phyloP scores from a whole-genome alignment of 257 asterid genomes.

The Verbascum thapsus region DNA sequence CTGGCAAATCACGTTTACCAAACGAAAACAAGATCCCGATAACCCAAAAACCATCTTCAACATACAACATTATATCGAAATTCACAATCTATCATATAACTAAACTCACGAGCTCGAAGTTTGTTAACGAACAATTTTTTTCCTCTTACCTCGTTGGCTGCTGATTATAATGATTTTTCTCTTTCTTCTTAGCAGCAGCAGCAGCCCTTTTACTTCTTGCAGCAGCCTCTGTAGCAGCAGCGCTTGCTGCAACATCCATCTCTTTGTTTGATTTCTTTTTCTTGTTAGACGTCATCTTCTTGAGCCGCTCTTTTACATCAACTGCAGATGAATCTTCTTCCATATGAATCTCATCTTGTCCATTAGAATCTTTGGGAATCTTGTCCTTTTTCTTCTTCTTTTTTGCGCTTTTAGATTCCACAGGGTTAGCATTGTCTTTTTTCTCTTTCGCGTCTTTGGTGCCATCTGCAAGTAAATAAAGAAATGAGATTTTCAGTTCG shows the following conservation, averaged over 20 bases:
- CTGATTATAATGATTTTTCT: slow-evolving; percentile 91
- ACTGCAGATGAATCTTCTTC: slow-evolving; percentile 58
- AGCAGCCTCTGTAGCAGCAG: slow-evolving; percentile 89
- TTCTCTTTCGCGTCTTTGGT: slow-evolving; percentile 50
- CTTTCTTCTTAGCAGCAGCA: slow-evolving; percentile 91
- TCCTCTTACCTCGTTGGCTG: slow-evolving; percentile 66
- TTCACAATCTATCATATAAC: slow-evolving; percentile 25
- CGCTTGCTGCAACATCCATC: slow-evolving; percentile 78
- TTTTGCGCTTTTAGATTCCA: slow-evolving; percentile 66
- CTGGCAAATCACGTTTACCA: slow-evolving; percentile 23
- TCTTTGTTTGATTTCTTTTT: slow-evolving; percentile 84
- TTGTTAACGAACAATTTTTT: slow-evolving; percentile 30
- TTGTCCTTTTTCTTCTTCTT: slow-evolving; percentile 60
- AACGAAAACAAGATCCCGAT: slow-evolving; percentile 24
- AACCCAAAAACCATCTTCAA: slow-evolving; percentile 28
- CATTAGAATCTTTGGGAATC: slow-evolving; percentile 62
- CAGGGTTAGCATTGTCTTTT: slow-evolving; percentile 46
- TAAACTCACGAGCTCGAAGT: slow-evolving; percentile 29
- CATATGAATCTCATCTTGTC: slow-evolving; percentile 37
- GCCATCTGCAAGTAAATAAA: slow-evolving; percentile 38
- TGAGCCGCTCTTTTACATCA: slow-evolving; percentile 69
- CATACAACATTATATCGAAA: slow-evolving; percentile 28
- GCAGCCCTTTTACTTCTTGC: slow-evolving; percentile 82
- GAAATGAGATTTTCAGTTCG: not conserved
- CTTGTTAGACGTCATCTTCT: slow-evolving; percentile 72